Evolutionary conservation across 2,329 filamentous ascomycete genomes (phyloP), one percentile per base, ranked within the genome.

Genomic region (Aureobasidium vineae): DNA sequence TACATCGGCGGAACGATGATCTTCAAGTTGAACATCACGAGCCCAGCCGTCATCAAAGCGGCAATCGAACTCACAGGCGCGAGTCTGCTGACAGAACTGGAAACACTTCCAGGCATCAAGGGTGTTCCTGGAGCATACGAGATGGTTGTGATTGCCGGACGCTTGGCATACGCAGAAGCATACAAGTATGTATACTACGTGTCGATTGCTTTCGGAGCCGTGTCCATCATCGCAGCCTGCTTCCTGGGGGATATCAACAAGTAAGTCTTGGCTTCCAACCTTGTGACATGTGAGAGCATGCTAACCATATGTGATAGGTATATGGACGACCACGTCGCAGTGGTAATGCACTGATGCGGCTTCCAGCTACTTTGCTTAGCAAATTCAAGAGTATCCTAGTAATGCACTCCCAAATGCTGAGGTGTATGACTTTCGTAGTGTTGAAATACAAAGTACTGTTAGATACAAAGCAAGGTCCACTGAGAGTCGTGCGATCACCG

Each of bases 151-250:
- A 70, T 72, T 2, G 84, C 84, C 0, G 84, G 86, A 0, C 83
- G 85, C 70, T 72, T 83, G 61, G 84, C 85, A 0, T 89, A 82
- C 73, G 80, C 85, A 0, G 78, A 83, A 57, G 82, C 82, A 11
- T 89, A 88, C 69, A 82, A 83, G 54, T 87, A 80, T 71, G 85
- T 87, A 3, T 89, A 88, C 72, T 85, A 85, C 73, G 79, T 80
- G 31, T 87, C 84, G 72, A 86, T 89, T 72, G 85, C 82, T 0
- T 89, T 88, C 73, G 87, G 87, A 0, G 79, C 69, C 0, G 72
- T 86, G 0, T 81, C 82, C 5, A 84, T 88, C 56, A 60, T 87
- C n/a, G 80, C 85, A 0, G 82, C 84, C 65, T 78, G 83, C 66
- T 86, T 88, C 69, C 74, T 89, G 73, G 84, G 83, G 1, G 73